phyloP scores from a whole-genome alignment of 2,329 filamentous ascomycete species.

The Aspergillus sp. region DNA sequence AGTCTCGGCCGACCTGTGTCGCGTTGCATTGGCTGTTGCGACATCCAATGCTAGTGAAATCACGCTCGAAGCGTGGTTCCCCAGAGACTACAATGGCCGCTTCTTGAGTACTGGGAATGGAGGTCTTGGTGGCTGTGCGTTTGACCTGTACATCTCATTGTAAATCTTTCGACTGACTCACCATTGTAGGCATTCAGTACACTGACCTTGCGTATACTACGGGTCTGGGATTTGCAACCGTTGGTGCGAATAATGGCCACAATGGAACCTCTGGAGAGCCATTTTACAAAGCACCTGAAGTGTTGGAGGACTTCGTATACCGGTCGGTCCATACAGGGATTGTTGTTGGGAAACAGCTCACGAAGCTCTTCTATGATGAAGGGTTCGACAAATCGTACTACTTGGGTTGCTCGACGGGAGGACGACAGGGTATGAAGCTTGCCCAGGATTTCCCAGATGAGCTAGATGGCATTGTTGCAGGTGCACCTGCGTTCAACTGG shows the following conservation, averaged over 20 bases:
- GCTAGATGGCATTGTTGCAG: constrained; percentile 58
- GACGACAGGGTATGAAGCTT: constrained; percentile 57
- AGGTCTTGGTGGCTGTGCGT: constrained; percentile 49
- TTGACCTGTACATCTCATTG: not conserved
- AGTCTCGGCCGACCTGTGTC: constrained; percentile 39
- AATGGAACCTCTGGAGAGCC: constrained; percentile 48
- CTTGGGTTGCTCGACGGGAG: constrained; percentile 60
- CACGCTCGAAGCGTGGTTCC: constrained; percentile 50
- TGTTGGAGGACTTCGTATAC: constrained; percentile 51
- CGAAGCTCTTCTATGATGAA: constrained; percentile 49
- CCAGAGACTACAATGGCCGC: constrained; percentile 46
- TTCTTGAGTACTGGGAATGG: constrained; percentile 53
- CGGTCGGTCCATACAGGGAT: constrained; percentile 46
- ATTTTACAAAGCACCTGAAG: constrained; percentile 48
- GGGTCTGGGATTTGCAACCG: constrained; percentile 44
- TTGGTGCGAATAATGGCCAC: constrained; percentile 53
- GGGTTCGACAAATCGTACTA: constrained; percentile 41
- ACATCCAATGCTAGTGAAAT: constrained; percentile 48
- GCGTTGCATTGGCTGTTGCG: constrained; percentile 42
- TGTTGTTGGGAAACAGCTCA: constrained; percentile 49
- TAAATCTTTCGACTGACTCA: not conserved
- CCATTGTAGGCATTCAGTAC: constrained; percentile 43
- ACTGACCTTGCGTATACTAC: constrained; percentile 46
- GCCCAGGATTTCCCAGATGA: constrained; percentile 56
- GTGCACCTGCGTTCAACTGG: constrained; percentile 45